Evolutionary conservation across 306 rosid species (phyloP), one percentile per base, ranked within the genome.

Genomic region (Cucurbita maxima): DNA sequence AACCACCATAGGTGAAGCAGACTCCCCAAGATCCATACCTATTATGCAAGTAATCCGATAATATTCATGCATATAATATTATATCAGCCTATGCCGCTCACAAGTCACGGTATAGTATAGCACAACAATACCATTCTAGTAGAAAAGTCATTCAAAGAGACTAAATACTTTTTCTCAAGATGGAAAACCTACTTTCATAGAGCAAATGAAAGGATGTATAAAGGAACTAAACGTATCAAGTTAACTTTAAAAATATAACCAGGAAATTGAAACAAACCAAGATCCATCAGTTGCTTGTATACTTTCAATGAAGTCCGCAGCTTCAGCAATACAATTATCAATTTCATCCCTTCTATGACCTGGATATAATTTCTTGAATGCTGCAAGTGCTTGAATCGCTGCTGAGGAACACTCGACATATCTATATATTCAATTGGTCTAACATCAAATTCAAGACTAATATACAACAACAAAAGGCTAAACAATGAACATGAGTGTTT

Each of bases 11-110:
- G 50, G 84, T 74, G 74, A 77, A 81, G 79, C 84, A 81, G 43
- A 81, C 74, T 44, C 84, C 84, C 84, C 84, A 81, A 3, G 79
- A 81, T 68, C 84, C 84, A 10, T 77, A 81, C 84, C 84, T 81
- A 72, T 34, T 14, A 79, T 4, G 16, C 48, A 54, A 45, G 76
- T 71, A 52, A 44, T 9, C 12, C 56, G 58, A 54, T 40, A 41
- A 58, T 71, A 52, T 59, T 25, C 43, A 60, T 25, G 68, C 48
- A 71, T 37, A 30, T 30, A 61, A n/a, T 45, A 22, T 68, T 45
- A 22, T 68, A 44, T 68, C 25, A 11, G 72, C 8, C 10, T 6
- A 20, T 9, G 2, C 51, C 54, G 30, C 1, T 19, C 54, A 19
- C 25, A 15, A 36, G 16, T 15, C 48, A 61, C 7, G 12, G 44